Evolutionary conservation across 176 grass and related monocot genomes (phyloP).

Genomic region (Themeda triandra): DNA sequence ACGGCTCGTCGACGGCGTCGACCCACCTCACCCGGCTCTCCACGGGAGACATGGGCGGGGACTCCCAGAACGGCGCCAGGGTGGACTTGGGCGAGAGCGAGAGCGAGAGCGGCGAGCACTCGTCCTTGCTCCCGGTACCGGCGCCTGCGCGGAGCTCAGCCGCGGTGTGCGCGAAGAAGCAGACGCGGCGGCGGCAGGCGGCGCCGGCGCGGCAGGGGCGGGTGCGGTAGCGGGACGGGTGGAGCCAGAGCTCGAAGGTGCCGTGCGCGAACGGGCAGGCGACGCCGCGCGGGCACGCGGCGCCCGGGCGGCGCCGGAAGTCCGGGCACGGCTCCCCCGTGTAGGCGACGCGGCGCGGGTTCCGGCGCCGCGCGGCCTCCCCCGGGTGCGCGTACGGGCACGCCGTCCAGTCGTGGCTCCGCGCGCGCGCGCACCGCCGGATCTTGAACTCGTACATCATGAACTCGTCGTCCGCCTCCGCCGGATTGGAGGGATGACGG

Average conservation of each 20-base stretch:
- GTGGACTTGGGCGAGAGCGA: conserved; percentile 67
- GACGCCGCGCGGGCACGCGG: conserved; percentile 55
- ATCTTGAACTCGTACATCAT: conserved; percentile 99
- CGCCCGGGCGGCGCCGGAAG: conserved; percentile 48
- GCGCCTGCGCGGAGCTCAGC: conserved; percentile 52
- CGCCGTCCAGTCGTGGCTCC: conserved; percentile 95
- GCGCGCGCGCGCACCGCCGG: conserved; percentile 71
- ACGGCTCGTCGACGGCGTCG: conserved; percentile 11
- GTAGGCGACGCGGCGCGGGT: conserved; percentile 73
- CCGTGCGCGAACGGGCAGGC: conserved; percentile 87
- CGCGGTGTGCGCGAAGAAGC: conserved; percentile 90
- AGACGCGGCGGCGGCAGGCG: conserved; percentile 75
- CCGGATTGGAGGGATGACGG: too few relatives aligned
- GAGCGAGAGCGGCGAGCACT: conserved; percentile 34
- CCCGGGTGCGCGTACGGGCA: conserved; percentile 94
- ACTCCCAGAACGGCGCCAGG: conserved; percentile 48
- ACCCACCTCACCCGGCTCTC: conserved; percentile 5
- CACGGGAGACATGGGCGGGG: conserved; percentile 70
- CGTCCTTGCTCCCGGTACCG: conserved; percentile 17
- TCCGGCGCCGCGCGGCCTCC: conserved; percentile 76
- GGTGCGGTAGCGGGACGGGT: conserved; percentile 83
- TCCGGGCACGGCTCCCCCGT: conserved; percentile 77
- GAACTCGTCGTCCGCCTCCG: conserved; percentile 80
- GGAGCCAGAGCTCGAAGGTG: conserved; percentile 97
- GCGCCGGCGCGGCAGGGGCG: conserved; percentile 76